Evolutionary conservation across 441 rosid genomes (phyloP), one percentile per base, ranked within the genome.

Genomic region (Populus tomentosa): DNA sequence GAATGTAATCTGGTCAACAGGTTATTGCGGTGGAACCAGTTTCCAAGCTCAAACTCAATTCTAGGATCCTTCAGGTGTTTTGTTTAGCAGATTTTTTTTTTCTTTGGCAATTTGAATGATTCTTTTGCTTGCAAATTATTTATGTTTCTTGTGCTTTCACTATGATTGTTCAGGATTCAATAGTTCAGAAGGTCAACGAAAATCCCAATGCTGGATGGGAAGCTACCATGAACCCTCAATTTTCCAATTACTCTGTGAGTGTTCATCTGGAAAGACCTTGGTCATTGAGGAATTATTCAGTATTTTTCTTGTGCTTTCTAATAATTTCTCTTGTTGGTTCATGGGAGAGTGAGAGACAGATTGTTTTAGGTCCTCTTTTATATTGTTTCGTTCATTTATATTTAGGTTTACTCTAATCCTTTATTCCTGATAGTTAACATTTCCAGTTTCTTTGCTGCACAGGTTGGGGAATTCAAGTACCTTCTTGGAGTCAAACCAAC

Each of bases 151-250:
- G n/a, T 53, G 61, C 78, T 80, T 42, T 71, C 62, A 20, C 56
- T 33, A 5, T 77, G 14, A 38, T 73, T 18, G 13, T 78, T 80
- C 82, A 95, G 99, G 87, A 93, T 71, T 94, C 92, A 40, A 90
- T 95, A 59, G 87, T 90, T 21, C 86, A 88, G 33, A 38, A 86
- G 79, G 87, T 95, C 73, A 95, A 95, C 75, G 91, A 84, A 70
- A 86, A 90, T 78, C 94, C 98, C n/a, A 80, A 86, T 40, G 92
- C 96, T 67, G 94, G 99, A 67, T 95, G 99, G 99, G 71, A 89
- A 87, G 99, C 98, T 85, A 83, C 86, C 80, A 82, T 84, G 69
- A 93, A 92, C 79, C 83, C 91, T 77, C 85, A 83, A 24, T 87
- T 95, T 80, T 84, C 96, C 50, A 87, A 90, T 85, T 81, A 87